Conservation (phyloP, 73 alveolate species). For the Stentor roeselii region DNA sequence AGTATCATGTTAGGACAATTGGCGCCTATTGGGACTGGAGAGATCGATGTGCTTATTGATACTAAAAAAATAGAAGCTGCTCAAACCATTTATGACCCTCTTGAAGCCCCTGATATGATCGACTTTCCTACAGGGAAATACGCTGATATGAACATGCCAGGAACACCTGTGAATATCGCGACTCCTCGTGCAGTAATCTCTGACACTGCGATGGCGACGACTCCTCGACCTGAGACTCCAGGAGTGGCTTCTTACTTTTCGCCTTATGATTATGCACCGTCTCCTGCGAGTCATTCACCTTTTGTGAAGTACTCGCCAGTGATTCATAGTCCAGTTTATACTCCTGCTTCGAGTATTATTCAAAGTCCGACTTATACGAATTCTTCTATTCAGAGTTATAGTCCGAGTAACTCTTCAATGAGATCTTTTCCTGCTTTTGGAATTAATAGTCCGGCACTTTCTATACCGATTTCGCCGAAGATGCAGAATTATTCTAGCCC, state of each 20-base stretch:
- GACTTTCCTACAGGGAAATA: neutral
- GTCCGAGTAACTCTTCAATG: neutral
- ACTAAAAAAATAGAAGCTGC: conserved; percentile 21
- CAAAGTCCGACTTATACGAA: conserved; percentile 22
- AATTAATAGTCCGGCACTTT: conserved; percentile 7
- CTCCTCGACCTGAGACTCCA: conserved; percentile 23
- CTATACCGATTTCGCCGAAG: conserved; percentile 19
- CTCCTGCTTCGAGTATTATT: neutral
- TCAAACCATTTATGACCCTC: neutral
- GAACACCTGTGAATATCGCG: conserved; percentile 27
- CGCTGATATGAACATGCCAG: neutral
- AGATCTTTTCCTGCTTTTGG: conserved; percentile 24
- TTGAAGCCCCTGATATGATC: conserved; percentile 20
- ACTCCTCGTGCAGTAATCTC: conserved; percentile 14
- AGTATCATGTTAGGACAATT: conserved; percentile 95
- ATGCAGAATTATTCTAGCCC: conserved; percentile 27
- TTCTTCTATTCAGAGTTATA: conserved; percentile 8
- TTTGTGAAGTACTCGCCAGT: conserved; percentile 28
- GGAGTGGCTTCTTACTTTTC: conserved; percentile 15
- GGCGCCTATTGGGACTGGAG: conserved; percentile 85
- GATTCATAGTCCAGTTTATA: conserved; percentile 20
- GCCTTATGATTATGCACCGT: conserved; percentile 16
- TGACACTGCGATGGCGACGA: conserved; percentile 1
- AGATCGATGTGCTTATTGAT: conserved; percentile 44
- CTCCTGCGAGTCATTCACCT: conserved; percentile 27